These are phyloP conservation scores for Geotrichum histeridarum DNA, from an alignment of 1,139 yeast species.

Conservation along the genomic window DNA sequence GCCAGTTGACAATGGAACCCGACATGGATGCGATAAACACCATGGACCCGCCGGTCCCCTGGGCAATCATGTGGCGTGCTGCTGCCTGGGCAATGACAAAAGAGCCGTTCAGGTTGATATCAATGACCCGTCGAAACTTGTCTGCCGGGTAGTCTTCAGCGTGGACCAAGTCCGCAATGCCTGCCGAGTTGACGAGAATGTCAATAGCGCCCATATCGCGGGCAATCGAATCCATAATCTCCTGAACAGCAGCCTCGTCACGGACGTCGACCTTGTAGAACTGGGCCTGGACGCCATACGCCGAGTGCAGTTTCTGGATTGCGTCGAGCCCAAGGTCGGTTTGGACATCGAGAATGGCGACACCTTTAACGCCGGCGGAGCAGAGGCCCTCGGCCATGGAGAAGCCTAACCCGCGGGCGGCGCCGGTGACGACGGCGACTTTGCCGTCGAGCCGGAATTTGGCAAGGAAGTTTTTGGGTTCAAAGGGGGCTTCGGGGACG, in stretches of 20 bases:
- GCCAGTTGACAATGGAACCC: conserved; percentile 60
- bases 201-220: conserved; percentile 60
- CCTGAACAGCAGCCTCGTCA: conserved; percentile 50
- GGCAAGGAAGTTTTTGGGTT: conserved; percentile 37
- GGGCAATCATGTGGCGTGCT: conserved; percentile 67
- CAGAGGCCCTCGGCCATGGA: conserved; percentile 62
- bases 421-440: conserved; percentile 64
- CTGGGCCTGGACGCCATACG: conserved; percentile 56
- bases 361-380: conserved; percentile 67
- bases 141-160: conserved; percentile 76
- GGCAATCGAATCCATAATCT: conserved; percentile 48
- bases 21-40: conserved; percentile 63
- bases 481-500: conserved; percentile 35
- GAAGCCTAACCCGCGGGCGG: conserved; percentile 64
- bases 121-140: conserved; percentile 68
- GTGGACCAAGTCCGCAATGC: conserved; percentile 74
- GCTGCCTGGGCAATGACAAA: conserved; percentile 63
- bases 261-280: conserved; percentile 65
- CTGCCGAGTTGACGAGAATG: conserved; percentile 67
- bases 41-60: conserved; percentile 46
- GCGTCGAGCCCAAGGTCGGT: conserved; percentile 46
- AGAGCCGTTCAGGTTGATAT: conserved; percentile 75
- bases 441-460: conserved; percentile 62
- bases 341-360: conserved; percentile 46
- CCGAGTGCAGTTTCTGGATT: conserved; percentile 48